Percentiles rank a stretch among this genome's conserved stretches.
Conservation (phyloP, 73 alveolate species). For the Paramecium bursaria region DNA sequence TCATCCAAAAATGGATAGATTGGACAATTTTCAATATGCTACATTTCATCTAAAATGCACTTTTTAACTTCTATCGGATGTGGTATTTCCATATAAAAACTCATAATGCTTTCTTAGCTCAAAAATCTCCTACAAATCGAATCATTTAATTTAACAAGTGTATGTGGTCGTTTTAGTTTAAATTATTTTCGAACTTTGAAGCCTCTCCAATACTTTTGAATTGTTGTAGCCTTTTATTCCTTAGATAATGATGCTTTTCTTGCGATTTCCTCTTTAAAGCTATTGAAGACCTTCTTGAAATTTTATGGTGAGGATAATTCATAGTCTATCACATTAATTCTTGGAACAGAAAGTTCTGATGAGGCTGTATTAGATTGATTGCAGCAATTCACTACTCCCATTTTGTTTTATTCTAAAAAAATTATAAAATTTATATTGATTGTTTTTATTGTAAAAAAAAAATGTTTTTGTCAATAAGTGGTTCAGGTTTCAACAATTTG, state of each 20-base stretch:
- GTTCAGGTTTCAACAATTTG: slow-evolving; percentile 53
- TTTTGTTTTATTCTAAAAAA: no score
- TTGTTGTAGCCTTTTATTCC: slow-evolving; percentile 4
- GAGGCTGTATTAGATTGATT: no score
- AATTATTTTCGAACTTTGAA: background rate
- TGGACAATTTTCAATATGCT: slow-evolving; percentile 16
- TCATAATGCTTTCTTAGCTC: no score
- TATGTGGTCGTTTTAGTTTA: slow-evolving; percentile 11
- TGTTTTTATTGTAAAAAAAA: no score
- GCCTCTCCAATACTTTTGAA: slow-evolving; percentile 41
- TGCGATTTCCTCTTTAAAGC: background rate
- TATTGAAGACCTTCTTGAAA: background rate
- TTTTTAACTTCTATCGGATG: no score
- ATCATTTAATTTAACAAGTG: background rate
- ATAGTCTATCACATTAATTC: no score
- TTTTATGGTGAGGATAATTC: slow-evolving; percentile 37
- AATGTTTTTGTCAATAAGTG: slow-evolving; percentile 58
- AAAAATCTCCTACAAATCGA: no score
- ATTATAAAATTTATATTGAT: no score
- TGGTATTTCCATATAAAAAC: no score
- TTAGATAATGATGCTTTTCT: background rate
- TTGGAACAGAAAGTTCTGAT: no score
- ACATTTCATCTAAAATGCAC: slow-evolving; percentile 56
- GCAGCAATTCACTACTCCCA: no score
- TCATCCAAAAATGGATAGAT: background rate